Evolutionary conservation across 768 basidiomycete genomes (phyloP).

Genomic region (Xerocomus spinulosus): DNA sequence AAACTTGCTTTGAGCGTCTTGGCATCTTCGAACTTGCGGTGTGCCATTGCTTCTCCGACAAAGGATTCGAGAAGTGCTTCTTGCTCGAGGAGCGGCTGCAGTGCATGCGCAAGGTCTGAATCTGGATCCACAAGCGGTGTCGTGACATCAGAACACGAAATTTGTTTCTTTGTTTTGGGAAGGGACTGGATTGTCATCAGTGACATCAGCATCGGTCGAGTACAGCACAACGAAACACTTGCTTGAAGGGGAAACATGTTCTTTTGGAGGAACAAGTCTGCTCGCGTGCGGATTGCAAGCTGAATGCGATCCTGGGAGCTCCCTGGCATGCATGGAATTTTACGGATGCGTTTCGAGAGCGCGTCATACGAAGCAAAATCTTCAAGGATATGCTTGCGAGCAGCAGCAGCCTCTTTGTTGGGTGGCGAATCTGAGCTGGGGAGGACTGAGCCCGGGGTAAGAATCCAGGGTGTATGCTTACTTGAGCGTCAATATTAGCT

Average conservation of each 20-base stretch:
- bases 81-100: constrained; percentile 92
- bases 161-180: constrained; percentile 43
- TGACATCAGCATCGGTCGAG: background rate
- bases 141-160: constrained; percentile 8
- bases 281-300: constrained; percentile 69
- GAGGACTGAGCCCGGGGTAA: constrained; percentile 10
- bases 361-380: constrained; percentile 87
- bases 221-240: background rate
- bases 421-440: constrained; percentile 45
- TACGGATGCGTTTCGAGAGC: constrained; percentile 78
- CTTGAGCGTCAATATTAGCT: constrained; percentile 70
- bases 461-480: constrained; percentile 21
- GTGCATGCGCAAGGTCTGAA: constrained; percentile 60
- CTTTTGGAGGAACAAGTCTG: constrained; percentile 78
- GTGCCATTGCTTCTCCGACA: constrained; percentile 83
- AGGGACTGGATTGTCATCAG: constrained; percentile 37
- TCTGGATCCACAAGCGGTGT: constrained; percentile 52
- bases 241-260: constrained; percentile 66
- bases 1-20: constrained; percentile 77
- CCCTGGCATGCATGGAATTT: constrained; percentile 59
- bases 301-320: constrained; percentile 84
- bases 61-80: constrained; percentile 89
- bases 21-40: constrained; percentile 94
- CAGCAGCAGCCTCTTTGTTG: constrained; percentile 60
- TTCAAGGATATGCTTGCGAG: constrained; percentile 79